Evolutionary conservation across 352 stramenopile genomes (phyloP).

Genomic region (Thalassiosira hispida): DNA sequence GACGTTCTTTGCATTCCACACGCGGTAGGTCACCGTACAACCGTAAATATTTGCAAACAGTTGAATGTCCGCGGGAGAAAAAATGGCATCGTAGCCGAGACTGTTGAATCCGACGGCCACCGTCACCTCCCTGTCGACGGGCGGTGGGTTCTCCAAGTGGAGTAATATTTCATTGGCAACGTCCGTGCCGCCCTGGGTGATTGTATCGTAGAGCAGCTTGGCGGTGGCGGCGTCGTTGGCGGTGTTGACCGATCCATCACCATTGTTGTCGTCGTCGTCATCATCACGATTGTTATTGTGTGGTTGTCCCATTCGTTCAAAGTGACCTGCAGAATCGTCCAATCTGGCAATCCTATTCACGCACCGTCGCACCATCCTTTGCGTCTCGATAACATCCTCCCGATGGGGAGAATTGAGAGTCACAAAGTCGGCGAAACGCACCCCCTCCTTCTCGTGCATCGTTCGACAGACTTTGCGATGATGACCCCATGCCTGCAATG

Average conservation of each 20-base stretch:
- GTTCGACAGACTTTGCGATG: background rate
- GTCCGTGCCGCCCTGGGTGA: background rate
- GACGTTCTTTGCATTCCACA: background rate
- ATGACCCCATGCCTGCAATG: background rate
- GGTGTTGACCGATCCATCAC: too few species aligned
- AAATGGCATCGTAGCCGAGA: slow-evolving; percentile 2
- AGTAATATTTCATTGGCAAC: slow-evolving; percentile 16
- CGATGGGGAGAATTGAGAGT: background rate
- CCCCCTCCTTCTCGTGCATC: slow-evolving; percentile 2
- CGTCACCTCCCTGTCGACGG: background rate
- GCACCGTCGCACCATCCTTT: slow-evolving; percentile 7
- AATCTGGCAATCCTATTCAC: slow-evolving; percentile 4
- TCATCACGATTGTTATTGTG: background rate
- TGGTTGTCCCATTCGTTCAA: background rate
- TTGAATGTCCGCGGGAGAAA: slow-evolving; percentile 1
- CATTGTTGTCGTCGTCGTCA: background rate
- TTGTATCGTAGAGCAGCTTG: slow-evolving; percentile 4
- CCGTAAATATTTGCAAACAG: slow-evolving; percentile 3
- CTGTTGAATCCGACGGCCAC: background rate
- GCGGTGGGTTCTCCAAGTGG: background rate
- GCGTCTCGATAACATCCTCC: slow-evolving; percentile 5
- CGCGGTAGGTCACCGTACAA: slow-evolving; percentile 1
- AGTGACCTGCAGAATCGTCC: background rate
- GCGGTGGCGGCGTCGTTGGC: background rate
- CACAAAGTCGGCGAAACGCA: slow-evolving; percentile 9